Conservation (phyloP, 1,284 basidiomycete genomes). For the Cryptococcus maquisensis region DNA sequence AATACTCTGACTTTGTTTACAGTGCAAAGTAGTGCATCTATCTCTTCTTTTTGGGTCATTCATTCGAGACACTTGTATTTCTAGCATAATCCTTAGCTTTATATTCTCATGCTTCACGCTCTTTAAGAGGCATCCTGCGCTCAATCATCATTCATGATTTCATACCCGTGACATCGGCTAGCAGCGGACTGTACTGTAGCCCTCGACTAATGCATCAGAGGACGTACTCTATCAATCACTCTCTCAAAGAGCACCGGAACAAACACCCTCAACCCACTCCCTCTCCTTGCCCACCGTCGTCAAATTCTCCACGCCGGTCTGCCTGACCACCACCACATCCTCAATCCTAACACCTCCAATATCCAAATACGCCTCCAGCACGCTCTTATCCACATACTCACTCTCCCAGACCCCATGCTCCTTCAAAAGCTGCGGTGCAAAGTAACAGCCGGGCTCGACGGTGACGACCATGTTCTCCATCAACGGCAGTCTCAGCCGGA, state of each 20-base stretch:
- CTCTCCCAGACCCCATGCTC: slow-evolving; percentile 58
- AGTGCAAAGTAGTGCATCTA: not conserved
- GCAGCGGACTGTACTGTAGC: too few relatives aligned
- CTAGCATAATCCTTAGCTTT: too few relatives aligned
- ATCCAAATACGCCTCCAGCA: slow-evolving; percentile 65
- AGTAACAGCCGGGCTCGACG: slow-evolving; percentile 83
- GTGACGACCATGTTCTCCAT: slow-evolving; percentile 72
- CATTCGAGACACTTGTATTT: too few relatives aligned
- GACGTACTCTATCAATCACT: not conserved
- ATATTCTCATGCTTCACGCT: too few relatives aligned
- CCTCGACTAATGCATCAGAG: too few relatives aligned
- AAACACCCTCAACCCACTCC: slow-evolving; percentile 70
- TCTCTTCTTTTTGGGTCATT: not conserved
- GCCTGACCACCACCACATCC: slow-evolving; percentile 73
- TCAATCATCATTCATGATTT: too few relatives aligned
- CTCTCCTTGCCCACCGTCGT: slow-evolving; percentile 74
- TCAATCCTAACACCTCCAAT: slow-evolving; percentile 88
- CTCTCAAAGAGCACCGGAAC: slow-evolving; percentile 55
- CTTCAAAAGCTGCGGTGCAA: slow-evolving; percentile 70
- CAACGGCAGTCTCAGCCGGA: slow-evolving; percentile 68
- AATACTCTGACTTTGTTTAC: not conserved
- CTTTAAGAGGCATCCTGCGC: not conserved
- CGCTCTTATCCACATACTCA: slow-evolving; percentile 64
- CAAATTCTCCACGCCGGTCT: slow-evolving; percentile 65
- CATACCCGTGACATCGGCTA: too few relatives aligned